These are phyloP conservation scores for Chenopodium quinoa DNA, from an alignment of 148 eudicot species.

Conservation along the genomic window DNA sequence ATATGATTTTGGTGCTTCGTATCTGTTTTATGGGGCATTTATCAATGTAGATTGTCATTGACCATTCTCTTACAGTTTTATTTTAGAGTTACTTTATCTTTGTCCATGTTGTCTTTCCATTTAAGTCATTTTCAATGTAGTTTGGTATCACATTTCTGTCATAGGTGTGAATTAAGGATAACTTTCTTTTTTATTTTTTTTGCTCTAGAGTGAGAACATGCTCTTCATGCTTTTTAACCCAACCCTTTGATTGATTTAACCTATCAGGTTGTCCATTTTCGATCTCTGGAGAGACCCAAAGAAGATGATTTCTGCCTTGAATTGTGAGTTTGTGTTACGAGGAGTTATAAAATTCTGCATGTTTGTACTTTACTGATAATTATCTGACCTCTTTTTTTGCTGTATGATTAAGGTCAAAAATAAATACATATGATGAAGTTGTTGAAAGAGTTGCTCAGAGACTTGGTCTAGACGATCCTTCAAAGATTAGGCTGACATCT, in stretches of 20 bases:
- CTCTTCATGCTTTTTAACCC: not conserved
- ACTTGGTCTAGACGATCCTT: conserved; percentile 79
- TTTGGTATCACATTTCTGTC: not conserved
- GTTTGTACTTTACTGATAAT: not conserved
- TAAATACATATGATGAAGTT: conserved; percentile 79
- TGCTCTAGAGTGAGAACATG: not conserved
- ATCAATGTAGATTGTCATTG: not conserved
- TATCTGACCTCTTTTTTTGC: conserved; percentile 14
- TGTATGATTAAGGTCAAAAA: conserved; percentile 50
- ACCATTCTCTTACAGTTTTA: not conserved
- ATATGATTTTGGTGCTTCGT: not conserved
- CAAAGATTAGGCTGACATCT: conserved; percentile 87
- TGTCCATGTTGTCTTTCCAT: not conserved
- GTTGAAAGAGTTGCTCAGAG: conserved; percentile 76
- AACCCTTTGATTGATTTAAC: not conserved
- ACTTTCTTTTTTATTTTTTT: not conserved
- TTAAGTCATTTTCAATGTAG: not conserved
- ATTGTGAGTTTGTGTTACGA: conserved; percentile 52
- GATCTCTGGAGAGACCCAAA: conserved; percentile 75
- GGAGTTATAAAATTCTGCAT: not conserved
- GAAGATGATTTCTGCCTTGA: conserved; percentile 86
- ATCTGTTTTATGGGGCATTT: no score
- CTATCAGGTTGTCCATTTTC: conserved; percentile 75
- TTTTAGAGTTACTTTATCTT: not conserved
- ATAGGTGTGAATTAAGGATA: not conserved